These are phyloP conservation scores for Protostelium mycophagum DNA, from an alignment of 78 protist species.

Conservation along the genomic window DNA sequence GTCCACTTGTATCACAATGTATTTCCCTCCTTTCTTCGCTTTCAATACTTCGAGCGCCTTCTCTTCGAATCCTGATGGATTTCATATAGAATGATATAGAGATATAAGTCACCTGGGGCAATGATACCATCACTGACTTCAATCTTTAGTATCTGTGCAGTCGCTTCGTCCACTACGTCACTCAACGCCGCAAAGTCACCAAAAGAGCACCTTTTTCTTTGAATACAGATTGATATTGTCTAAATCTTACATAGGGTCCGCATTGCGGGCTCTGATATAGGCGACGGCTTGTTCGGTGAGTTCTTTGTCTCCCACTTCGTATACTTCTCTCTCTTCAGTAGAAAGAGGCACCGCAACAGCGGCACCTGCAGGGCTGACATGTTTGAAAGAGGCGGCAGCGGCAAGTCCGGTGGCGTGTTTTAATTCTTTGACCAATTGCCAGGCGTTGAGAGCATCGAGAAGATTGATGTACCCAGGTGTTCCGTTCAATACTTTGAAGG, in stretches of 20 bases:
- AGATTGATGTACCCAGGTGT: slow-evolving; percentile 30
- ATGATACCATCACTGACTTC: neutral
- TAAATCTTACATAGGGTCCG: neutral
- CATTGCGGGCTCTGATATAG: neutral
- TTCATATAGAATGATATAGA: neutral
- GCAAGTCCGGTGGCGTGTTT: slow-evolving; percentile 17
- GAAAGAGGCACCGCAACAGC: neutral
- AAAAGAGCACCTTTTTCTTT: neutral
- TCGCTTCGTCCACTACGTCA: neutral
- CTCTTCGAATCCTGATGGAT: neutral
- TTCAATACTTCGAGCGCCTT: neutral
- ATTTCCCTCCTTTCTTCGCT: neutral
- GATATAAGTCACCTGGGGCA: neutral
- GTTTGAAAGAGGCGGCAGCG: slow-evolving; percentile 2
- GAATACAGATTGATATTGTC: neutral
- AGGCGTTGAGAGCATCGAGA: slow-evolving; percentile 50
- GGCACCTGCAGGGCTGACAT: neutral
- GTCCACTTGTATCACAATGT: neutral
- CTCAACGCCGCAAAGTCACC: neutral
- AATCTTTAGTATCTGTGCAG: neutral
- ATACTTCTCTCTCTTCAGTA: neutral
- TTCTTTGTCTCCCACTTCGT: neutral
- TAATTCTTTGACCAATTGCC: slow-evolving; percentile 38
- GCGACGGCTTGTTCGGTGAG: neutral
- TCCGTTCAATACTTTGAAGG: slow-evolving; percentile 2